Percentiles rank a stretch among this genome's conserved stretches.
These are phyloP conservation scores for Colletotrichum tofieldiae DNA, from an alignment of 2,329 filamentous ascomycete genomes.

Conservation along the genomic window DNA sequence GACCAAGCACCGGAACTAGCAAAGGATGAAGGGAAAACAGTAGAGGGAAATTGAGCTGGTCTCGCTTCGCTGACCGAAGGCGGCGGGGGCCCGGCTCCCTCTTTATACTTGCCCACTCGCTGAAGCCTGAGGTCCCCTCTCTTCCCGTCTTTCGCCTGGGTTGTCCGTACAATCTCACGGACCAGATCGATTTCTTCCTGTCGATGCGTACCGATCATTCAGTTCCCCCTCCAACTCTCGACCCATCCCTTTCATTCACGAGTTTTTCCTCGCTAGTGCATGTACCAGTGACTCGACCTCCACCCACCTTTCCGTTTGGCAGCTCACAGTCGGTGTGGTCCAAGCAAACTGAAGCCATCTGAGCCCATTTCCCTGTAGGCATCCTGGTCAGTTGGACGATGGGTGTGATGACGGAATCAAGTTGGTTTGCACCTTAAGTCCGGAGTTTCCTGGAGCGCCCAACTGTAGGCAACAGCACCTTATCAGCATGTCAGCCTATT, in stretches of 20 bases:
- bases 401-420: constrained; percentile 21
- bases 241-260: constrained; percentile 18
- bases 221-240: constrained; percentile 15
- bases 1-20: constrained; percentile 31
- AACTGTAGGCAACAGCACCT: constrained; percentile 19
- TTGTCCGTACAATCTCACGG: constrained; percentile 40
- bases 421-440: constrained; percentile 8
- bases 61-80: constrained; percentile 35
- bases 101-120: constrained; percentile 38
- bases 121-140: constrained; percentile 37
- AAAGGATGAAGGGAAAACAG: constrained; percentile 33
- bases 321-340: not conserved
- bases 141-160: constrained; percentile 34
- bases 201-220: not conserved
- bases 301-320: constrained; percentile 3
- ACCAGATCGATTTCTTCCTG: constrained; percentile 12
- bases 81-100: constrained; percentile 37
- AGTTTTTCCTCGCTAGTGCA: constrained; percentile 19
- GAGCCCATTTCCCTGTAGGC: not conserved
- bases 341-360: constrained; percentile 28
- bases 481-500: constrained; percentile 7
- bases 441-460: not conserved
- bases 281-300: constrained; percentile 33
- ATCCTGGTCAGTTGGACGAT: constrained; percentile 5
- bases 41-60: constrained; percentile 26